Percentiles rank a stretch among this genome's conserved stretches.
These are phyloP conservation scores for Madurella fahalii DNA, from an alignment of 2,329 filamentous ascomycete species.

Conservation along the genomic window DNA sequence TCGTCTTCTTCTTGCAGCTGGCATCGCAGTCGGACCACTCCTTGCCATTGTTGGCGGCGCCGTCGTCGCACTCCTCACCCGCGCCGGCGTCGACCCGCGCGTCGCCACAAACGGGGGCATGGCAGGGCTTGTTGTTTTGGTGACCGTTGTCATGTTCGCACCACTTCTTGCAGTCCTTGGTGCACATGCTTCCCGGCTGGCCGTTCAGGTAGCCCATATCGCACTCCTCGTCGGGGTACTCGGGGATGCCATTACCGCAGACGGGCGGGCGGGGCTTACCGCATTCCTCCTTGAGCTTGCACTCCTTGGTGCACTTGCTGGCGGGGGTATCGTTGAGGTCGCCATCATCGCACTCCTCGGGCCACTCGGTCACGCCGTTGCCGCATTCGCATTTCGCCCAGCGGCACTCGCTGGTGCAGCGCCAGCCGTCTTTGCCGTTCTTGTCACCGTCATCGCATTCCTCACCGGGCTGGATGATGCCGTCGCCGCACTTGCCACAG, in stretches of 20 bases:
- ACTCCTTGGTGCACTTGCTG: conserved; percentile 9
- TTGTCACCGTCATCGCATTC: conserved; percentile 17
- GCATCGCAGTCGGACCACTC: conserved; percentile 7
- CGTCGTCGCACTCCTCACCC: conserved; percentile 19
- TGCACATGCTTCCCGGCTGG: conserved; percentile 12
- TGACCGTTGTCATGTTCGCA: not conserved
- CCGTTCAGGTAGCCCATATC: conserved; percentile 18
- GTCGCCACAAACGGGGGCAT: conserved; percentile 2
- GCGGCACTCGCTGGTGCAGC: conserved; percentile 13
- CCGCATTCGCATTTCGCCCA: conserved; percentile 10
- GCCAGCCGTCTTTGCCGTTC: conserved; percentile 11
- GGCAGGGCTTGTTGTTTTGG: not conserved
- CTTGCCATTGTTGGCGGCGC: conserved; percentile 13
- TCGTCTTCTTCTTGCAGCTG: conserved; percentile 8
- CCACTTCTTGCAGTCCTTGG: conserved; percentile 5
- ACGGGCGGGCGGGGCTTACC: conserved; percentile 13
- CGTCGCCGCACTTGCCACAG: conserved; percentile 14
- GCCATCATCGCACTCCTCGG: conserved; percentile 21
- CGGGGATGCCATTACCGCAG: conserved; percentile 18
- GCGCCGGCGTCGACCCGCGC: conserved; percentile 2
- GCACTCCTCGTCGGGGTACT: conserved; percentile 14
- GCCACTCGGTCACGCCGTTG: conserved; percentile 17
- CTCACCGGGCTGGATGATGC: conserved; percentile 17
- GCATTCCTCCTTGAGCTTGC: conserved; percentile 11
- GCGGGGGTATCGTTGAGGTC: conserved; percentile 14